Evolutionary conservation across 345 rosid species (phyloP).

Genomic region (Eucalyptus viminalis): DNA sequence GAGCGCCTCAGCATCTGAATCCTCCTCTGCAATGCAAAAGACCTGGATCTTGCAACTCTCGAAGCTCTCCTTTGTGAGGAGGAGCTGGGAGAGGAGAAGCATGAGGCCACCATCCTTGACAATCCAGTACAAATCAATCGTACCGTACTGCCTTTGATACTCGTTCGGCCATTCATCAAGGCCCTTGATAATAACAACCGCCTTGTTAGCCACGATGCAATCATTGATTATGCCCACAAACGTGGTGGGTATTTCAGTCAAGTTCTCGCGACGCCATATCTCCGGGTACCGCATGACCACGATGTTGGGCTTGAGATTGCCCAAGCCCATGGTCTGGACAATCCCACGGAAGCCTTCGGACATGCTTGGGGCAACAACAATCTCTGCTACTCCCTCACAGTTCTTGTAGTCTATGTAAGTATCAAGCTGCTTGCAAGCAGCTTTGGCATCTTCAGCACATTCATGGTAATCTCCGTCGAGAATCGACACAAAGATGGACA

Average conservation of each 20-base stretch:
- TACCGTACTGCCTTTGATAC: constrained; percentile 94
- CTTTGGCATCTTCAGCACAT: constrained; percentile 91
- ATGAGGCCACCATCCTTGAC: constrained; percentile 98
- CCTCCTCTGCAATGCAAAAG: constrained; percentile 97
- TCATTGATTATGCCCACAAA: constrained; percentile 91
- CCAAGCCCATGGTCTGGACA: constrained; percentile 98
- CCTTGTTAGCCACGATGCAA: constrained; percentile 96
- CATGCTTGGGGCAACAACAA: constrained; percentile 97
- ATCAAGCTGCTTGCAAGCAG: constrained; percentile 74
- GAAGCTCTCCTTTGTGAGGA: constrained; percentile 94
- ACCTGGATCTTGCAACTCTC: constrained; percentile 99
- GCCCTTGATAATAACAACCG: constrained; percentile 97
- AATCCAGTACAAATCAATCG: constrained; percentile 97
- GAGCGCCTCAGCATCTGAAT: constrained; percentile 86
- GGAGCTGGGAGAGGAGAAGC: constrained; percentile 99
- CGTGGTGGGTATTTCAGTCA: constrained; percentile 82
- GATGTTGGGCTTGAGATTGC: constrained; percentile 94
- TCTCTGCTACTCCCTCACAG: constrained; percentile 99
- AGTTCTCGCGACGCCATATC: constrained; percentile 95
- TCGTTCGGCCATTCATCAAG: constrained; percentile 99
- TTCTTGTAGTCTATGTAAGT: constrained; percentile 88
- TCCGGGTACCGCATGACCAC: constrained; percentile 98
- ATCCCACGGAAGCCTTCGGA: constrained; percentile 94
- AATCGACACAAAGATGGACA: constrained; percentile 90
- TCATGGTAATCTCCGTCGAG: constrained; percentile 94